Evolutionary conservation across 2,329 filamentous ascomycete species (phyloP), one percentile per base, ranked within the genome.

Genomic region (Seiridium unicorne): DNA sequence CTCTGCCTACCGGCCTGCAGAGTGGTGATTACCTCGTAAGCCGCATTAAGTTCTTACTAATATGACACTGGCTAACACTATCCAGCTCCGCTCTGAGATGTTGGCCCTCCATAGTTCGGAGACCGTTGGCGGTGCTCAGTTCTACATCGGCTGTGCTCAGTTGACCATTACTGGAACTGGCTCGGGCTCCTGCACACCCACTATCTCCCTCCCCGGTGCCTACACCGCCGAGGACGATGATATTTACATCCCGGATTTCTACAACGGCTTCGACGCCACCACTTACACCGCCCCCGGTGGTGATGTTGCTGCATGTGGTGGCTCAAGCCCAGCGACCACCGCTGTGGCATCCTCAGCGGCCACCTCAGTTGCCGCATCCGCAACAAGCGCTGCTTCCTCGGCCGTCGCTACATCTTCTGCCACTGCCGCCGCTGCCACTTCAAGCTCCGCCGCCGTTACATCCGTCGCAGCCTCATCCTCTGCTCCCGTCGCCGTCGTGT

Each of bases 61-160:
- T 26, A 26, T 26, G 18, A 26, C 9, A 47, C 10, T 34, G 10
- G 18, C 53, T 66, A 47, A 65, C 44, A 18, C 5, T 2, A 6
- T 35, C 55, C 36, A 71, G 69, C 68, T 74, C 59, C 71, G 72
- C 32, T 73, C 70, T 34, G 71, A 74, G 61, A 74, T 74, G 72
- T 55, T 72, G 49, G 71, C 71, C 34, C 68, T 74, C 5, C 72
- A 74, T 55, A 70, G 62, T 7, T 60, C 71, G 6, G 66, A 70
- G 53, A 66, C 62, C 3, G 44, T 69, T 38, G 70, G 64, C 1
- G 70, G 69, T 10, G 70, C 70, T 7, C 72, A 73, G 61, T 73
- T 73, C 53, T 73, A 73, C 42, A 74, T 73, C 35, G 71, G 72
- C n/a, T 74, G 71, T 55, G 65, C 63, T 8, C 70, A 73, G 36